Base-by-base conservation (phyloP, 768 basidiomycete genomes). In the Xanthoconium stramineum region DNA sequence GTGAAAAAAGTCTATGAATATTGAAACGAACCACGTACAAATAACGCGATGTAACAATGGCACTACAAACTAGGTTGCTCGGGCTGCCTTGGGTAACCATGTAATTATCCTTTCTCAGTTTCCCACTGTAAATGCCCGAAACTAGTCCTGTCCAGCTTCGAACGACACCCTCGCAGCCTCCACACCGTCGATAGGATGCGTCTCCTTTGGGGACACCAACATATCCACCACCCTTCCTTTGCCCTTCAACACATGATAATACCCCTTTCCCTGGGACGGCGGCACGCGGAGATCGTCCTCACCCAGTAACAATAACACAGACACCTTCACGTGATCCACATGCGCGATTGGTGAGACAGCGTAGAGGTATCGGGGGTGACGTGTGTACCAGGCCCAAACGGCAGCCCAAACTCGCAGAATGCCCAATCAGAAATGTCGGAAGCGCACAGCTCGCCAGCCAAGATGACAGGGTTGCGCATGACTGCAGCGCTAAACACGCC, bases 341-440 rank as follows among this genome's bases (percentile, higher is more conserved):
- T 83, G 65, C 2, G 76, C 64, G 19, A 88, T 83, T 0, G 88
- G 88, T 2, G 86, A 86, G 11, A 78, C 74, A 0, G 63, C 57
- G 47, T 79, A 78, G 1, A 88, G 13, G 68, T 65, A 3, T 75
- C 74, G 0, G 81, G 75, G 2, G 77, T 77, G 53, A 87, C 71
- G 32, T 79, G 62, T 7, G 70, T 51, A 37, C 66, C 35, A 17
- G 74, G 57, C 69, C 14, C 67, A 66, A 40, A 85, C 43, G 29
- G 70, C 2, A 73, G 43, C 3, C 66, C 73, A 32, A 70, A 81
- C 58, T 65, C 82, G 70, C 57, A 75, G 78, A 65, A 75, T 2
- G 68, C 62, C 88, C 88, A 90, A 62, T 89, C 88, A 9, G 84
- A 80, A 40, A 91, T 89, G 57, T 90, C 88, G 2, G 80, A 80